Evolutionary conservation across 495 filamentous ascomycete species (phyloP), one percentile per base, ranked within the genome.

Genomic region (Trichoderma orchidacearum): DNA sequence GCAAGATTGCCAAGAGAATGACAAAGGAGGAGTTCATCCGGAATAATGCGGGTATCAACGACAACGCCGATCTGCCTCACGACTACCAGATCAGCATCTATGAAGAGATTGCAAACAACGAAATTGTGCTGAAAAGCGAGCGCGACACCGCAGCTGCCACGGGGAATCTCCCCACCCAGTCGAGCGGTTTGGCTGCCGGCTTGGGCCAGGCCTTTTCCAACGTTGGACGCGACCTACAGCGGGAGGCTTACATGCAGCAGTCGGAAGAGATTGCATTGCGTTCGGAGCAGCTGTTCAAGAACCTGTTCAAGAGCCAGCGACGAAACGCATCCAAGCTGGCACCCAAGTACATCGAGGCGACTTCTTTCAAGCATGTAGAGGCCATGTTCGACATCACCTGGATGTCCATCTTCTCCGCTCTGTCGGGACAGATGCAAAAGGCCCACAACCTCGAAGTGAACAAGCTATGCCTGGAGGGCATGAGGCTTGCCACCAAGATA

Each of bases 351-450:
- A 93, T 97, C 59, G 85, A 88, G 12, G 93, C 94, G 1, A 89
- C 89, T 1, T 96, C 90, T 0, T 91, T 87, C 66, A 91, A 86
- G 59, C 93, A 99, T 70, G 86, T 95, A 53, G 93, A 93, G 0
- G 90, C 93, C 3, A 99, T 99, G 92, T 99, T 99, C 61, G 91
- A 97, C 61, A 91, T 95, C 15, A 94, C 89, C 0, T 99, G 93
- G 93, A 99, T 96, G 92, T 93, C 92, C 18, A 95, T 96, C 70
- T 84, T 97, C 64, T 96, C 90, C 9, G 89, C 89, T 0, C 77
- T 97, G 27, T 95, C 93, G 3, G 90, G 87, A 28, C 83, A 90
- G 57, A 90, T 90, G 69, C 92, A 96, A 62, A 89, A 92, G 64
- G 87, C 88, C 0, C 86, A 94, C 54, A 93, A 95, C 65, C 75